phyloP scores from a whole-genome alignment of 768 basidiomycete species.

The Botryobasidium botryosum region DNA sequence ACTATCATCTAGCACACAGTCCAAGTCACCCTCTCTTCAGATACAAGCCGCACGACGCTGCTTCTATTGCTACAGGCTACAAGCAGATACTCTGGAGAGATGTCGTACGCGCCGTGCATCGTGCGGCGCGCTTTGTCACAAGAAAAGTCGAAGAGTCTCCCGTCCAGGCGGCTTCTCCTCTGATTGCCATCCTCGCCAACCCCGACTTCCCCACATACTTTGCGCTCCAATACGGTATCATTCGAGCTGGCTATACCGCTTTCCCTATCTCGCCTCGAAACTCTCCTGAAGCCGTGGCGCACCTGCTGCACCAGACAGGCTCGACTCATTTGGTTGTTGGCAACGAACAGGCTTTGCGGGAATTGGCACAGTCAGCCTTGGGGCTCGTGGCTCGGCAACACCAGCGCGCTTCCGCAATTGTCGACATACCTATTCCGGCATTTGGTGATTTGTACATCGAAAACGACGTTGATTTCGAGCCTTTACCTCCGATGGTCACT shows the following conservation, averaged over 20 bases:
- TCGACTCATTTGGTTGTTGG: slow-evolving; percentile 16
- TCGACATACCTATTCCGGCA: not conserved
- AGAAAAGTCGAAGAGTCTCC: not conserved
- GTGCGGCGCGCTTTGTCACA: slow-evolving; percentile 5
- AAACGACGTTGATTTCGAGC: slow-evolving; percentile 13
- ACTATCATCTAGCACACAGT: slow-evolving; percentile 18
- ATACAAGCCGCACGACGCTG: slow-evolving; percentile 15
- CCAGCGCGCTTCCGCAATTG: not conserved
- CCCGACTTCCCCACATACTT: slow-evolving; percentile 19
- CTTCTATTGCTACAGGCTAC: slow-evolving; percentile 3
- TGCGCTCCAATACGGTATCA: slow-evolving; percentile 9
- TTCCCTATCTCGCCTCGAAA: slow-evolving; percentile 24
- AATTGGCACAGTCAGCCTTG: not conserved
- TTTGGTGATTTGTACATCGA: not conserved
- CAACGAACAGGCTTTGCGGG: slow-evolving; percentile 2
- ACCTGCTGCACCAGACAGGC: slow-evolving; percentile 19
- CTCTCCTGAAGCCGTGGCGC: slow-evolving; percentile 22
- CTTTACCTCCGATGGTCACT: slow-evolving; percentile 16
- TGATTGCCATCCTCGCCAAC: slow-evolving; percentile 9
- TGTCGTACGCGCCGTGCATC: slow-evolving; percentile 8
- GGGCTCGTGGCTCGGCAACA: no score
- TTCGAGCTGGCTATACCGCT: slow-evolving; percentile 13
- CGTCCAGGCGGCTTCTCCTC: slow-evolving; percentile 2
- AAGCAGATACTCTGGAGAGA: slow-evolving; percentile 12
- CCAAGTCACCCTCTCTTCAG: slow-evolving; percentile 21